Conservation (phyloP, 106 monocot genomes). For the Allium fistulosum region DNA sequence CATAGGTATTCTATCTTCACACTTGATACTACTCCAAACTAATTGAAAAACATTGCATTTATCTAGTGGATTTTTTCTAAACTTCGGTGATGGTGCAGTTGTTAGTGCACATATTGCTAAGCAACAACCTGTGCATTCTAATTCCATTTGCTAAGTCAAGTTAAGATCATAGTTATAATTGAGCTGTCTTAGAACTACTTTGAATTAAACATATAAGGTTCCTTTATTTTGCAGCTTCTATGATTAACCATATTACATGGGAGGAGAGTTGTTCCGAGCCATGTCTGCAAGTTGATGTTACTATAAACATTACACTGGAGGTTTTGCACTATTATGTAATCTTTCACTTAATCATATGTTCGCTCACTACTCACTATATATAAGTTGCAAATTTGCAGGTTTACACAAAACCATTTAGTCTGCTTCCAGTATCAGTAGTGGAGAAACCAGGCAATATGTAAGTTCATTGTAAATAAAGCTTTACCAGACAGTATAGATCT, state of each 20-base stretch:
- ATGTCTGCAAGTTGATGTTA: conserved; percentile 55
- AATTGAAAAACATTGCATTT: not conserved
- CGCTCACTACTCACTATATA: no score
- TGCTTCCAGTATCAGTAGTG: not conserved
- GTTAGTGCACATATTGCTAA: no score
- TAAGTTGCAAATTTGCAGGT: not conserved
- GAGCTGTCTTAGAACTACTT: not conserved
- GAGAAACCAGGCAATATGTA: conserved; percentile 3
- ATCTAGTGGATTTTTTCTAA: no score
- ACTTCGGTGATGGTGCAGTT: no score
- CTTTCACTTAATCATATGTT: no score
- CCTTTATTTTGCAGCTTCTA: conserved; percentile 44
- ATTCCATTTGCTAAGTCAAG: no score
- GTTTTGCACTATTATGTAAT: conserved; percentile 10
- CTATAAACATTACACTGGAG: conserved; percentile 60
- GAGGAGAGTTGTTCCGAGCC: conserved; percentile 29
- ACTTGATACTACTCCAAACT: not conserved
- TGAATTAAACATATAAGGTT: not conserved
- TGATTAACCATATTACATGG: conserved; percentile 93
- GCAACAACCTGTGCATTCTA: no score
- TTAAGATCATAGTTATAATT: no score
- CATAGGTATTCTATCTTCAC: no score
- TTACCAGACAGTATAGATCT: not conserved
- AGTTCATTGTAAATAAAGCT: not conserved
- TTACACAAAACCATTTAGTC: not conserved